Evolutionary conservation across 495 filamentous ascomycete genomes (phyloP), one percentile per base, ranked within the genome.

Genomic region (Xylaria sp.): DNA sequence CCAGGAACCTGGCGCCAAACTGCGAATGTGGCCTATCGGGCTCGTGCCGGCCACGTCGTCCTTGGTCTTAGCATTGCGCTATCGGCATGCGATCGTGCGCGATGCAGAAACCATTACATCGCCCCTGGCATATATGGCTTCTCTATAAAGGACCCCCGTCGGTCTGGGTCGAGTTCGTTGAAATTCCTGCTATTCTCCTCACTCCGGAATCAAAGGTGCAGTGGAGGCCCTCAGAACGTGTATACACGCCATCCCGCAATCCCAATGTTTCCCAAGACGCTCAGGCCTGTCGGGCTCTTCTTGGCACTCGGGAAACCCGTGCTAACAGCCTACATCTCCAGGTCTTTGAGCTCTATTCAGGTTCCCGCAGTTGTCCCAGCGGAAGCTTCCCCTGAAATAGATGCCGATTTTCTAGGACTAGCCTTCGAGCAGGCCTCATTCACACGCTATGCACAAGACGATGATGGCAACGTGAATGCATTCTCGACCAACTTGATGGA

Each of bases 381-480:
- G 14, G 62, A 70, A 33, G 46, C 61, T 24, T 75, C 76, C 1
- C 58, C 55, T 33, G 67, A 65, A n/a, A 71, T 79, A 55, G 71
- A 72, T 37, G 35, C 70, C 14, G 73, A 69, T 57, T 79, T 79
- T 61, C 72, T 71, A 24, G 75, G 73, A 7, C 61, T 79, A 8
- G 73, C 75, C 6, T 79, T 79, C 35, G 77, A 79, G 52, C 53
- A 77, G 53, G 55, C 77, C 8, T 77, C 77, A 5, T 77, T 79
- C 44, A 62, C 73, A 4, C 72, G 74, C 21, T 79, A 79, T 57
- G 75, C 77, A 24, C 73, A 73, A 40, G 69, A 75, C 14, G 74
- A 76, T 46, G 29, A 70, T 3, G 70, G 74, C 21, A 75, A 74
- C 12, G 41, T 68, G 33, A 79, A 79, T 37, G 61, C 29, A 17